A percentile compares a stretch with the other conserved stretches of the same genome.
Evolutionary conservation across 2,329 filamentous ascomycete genomes (phyloP).

Genomic region (Ceratocystis diversiconidia): DNA sequence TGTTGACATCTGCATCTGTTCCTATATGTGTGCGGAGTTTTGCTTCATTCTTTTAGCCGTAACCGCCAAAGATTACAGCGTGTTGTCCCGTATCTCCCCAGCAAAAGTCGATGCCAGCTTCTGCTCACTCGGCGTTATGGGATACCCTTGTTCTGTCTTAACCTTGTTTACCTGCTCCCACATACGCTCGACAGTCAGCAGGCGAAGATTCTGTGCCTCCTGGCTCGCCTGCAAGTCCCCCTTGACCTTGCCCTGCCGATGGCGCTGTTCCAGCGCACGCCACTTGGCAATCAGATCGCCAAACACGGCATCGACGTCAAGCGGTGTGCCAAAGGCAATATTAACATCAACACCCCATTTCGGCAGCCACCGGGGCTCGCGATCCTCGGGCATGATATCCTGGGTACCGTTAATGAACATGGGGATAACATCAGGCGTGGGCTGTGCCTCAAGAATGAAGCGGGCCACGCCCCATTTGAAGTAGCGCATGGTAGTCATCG

Average conservation of each 20-base stretch:
- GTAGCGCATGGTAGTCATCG: conserved; percentile 68
- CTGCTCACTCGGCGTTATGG: conserved; percentile 66
- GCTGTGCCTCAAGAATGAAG: conserved; percentile 77
- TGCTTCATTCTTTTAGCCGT: neutral
- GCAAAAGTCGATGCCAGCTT: conserved; percentile 72
- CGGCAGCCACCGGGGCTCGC: conserved; percentile 73
- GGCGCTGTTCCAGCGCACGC: conserved; percentile 33
- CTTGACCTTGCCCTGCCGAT: conserved; percentile 25
- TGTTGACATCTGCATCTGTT: neutral
- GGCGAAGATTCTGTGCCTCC: conserved; percentile 58
- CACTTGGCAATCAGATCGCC: conserved; percentile 63
- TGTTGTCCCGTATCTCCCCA: conserved; percentile 26
- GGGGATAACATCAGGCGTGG: conserved; percentile 75
- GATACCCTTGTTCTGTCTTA: conserved; percentile 53
- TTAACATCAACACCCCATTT: conserved; percentile 55
- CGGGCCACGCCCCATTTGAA: conserved; percentile 97
- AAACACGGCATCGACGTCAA: conserved; percentile 62
- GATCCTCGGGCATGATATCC: conserved; percentile 72
- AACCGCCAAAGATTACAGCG: neutral
- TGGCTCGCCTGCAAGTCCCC: conserved; percentile 51
- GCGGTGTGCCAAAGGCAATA: conserved; percentile 64
- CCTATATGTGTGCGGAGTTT: neutral
- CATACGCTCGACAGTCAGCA: conserved; percentile 66
- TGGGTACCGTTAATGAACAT: conserved; percentile 92
- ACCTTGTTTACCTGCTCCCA: conserved; percentile 70